Evolutionary conservation across 495 filamentous ascomycete genomes (phyloP).

Genomic region (Penicillium cataractarum): DNA sequence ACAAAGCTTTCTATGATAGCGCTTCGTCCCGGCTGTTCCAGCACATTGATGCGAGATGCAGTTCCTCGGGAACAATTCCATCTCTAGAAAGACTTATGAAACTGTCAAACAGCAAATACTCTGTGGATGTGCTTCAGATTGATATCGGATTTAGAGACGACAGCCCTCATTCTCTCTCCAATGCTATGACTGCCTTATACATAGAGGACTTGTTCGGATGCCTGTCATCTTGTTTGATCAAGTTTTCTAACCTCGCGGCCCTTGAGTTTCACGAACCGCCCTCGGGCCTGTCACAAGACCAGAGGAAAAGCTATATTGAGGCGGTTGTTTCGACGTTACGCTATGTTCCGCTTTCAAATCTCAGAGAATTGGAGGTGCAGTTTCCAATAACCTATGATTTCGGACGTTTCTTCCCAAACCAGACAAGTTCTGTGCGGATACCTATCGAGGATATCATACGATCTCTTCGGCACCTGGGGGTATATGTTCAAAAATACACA

Average conservation of each 20-base stretch:
- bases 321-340: not conserved
- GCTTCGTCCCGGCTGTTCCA: slow-evolving; percentile 6
- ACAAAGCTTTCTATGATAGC: not conserved
- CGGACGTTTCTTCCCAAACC: not conserved
- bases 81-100: not conserved
- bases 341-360: slow-evolving; percentile 1
- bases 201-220: not conserved
- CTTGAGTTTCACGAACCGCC: slow-evolving; percentile 4
- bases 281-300: not conserved
- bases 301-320: not conserved
- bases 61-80: not conserved
- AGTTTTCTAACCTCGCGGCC: not conserved
- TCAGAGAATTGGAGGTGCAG: slow-evolving; percentile 6
- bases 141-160: not conserved
- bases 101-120: slow-evolving; percentile 1
- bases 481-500: not conserved
- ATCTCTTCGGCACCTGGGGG: not conserved
- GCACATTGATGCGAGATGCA: not conserved
- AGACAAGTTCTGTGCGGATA: not conserved
- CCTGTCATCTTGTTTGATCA: not conserved
- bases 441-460: not conserved
- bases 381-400: too few relatives aligned
- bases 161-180: too few relatives aligned
- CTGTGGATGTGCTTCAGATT: slow-evolving; percentile 4
- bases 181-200: not conserved